These are phyloP conservation scores for Hypoxylon sp. DNA, from an alignment of 2,329 filamentous ascomycete species.

Conservation along the genomic window DNA sequence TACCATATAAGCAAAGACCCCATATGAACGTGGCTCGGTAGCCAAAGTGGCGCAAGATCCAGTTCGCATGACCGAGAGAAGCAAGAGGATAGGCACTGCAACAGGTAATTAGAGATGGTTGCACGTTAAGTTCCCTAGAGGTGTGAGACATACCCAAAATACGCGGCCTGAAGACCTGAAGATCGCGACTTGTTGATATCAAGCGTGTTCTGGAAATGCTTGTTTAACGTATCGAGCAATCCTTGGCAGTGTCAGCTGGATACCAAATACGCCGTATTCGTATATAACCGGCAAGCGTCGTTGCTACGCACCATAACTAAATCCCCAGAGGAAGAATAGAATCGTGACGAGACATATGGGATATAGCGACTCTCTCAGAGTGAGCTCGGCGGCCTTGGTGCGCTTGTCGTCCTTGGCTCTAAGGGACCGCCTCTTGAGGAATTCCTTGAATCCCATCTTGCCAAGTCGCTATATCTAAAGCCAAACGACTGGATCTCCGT, in stretches of 20 bases:
- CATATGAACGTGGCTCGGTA: constrained; percentile 76
- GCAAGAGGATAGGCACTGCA: constrained; percentile 74
- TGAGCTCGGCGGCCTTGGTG: constrained; percentile 71
- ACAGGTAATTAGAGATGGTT: constrained; percentile 17
- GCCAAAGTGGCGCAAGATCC: constrained; percentile 73
- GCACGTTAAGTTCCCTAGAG: neutral
- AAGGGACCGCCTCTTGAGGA: constrained; percentile 59
- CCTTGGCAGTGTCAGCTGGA: constrained; percentile 50
- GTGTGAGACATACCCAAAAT: constrained; percentile 66
- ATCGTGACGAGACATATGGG: constrained; percentile 75
- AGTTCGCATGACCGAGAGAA: constrained; percentile 71
- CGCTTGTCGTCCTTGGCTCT: constrained; percentile 57
- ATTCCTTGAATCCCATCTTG: constrained; percentile 60
- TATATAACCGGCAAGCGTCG: neutral
- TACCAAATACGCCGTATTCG: neutral
- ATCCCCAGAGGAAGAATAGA: constrained; percentile 74
- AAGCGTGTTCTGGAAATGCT: constrained; percentile 69
- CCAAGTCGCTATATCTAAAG: constrained; percentile 5
- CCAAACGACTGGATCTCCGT: neutral
- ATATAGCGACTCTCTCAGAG: constrained; percentile 73
- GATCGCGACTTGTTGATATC: constrained; percentile 68
- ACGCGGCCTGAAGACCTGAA: constrained; percentile 72
- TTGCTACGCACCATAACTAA: constrained; percentile 52
- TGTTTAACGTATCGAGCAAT: constrained; percentile 64
- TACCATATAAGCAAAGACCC: constrained; percentile 74